Conservation (phyloP, 73 alveolate species). For the Uronychia binucleata region DNA sequence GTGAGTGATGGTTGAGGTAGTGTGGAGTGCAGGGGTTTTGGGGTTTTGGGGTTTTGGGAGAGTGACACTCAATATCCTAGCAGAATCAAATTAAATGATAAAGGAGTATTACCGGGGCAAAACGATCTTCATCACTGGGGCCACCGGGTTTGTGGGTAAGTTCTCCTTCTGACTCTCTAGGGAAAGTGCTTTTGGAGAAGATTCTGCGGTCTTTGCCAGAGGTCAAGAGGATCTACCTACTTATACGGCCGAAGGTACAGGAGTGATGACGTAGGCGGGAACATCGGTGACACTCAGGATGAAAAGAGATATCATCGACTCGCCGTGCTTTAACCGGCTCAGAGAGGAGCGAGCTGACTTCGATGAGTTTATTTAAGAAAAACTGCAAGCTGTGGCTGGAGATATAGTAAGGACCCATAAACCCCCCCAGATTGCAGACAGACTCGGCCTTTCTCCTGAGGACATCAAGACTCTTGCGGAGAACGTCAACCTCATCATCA, state of each 20-base stretch:
- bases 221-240: constrained; percentile 40
- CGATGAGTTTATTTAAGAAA: constrained; percentile 34
- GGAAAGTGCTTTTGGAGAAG: constrained; percentile 63
- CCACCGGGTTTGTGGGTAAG: constrained; percentile 59
- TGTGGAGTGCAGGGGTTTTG: no score
- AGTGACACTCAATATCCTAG: no score
- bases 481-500: constrained; percentile 44
- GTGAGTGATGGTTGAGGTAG: no score
- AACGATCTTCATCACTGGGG: constrained; percentile 59
- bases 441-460: constrained; percentile 19
- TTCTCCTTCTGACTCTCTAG: neutral
- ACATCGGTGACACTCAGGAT: constrained; percentile 37
- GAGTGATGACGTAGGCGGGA: constrained; percentile 12
- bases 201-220: constrained; percentile 49
- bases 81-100: constrained; percentile 14
- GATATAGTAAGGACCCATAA: constrained; percentile 43
- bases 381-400: constrained; percentile 52
- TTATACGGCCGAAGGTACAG: constrained; percentile 46
- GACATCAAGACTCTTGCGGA: constrained; percentile 7
- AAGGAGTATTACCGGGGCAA: constrained; percentile 48
- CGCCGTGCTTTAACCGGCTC: constrained; percentile 23
- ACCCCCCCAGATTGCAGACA: neutral
- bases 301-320: constrained; percentile 27
- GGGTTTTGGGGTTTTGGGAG: no score
- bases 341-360: constrained; percentile 4